Evolutionary conservation across 148 eudicot genomes (phyloP), one percentile per base, ranked within the genome.

Genomic region (Chenopodium formosanum): DNA sequence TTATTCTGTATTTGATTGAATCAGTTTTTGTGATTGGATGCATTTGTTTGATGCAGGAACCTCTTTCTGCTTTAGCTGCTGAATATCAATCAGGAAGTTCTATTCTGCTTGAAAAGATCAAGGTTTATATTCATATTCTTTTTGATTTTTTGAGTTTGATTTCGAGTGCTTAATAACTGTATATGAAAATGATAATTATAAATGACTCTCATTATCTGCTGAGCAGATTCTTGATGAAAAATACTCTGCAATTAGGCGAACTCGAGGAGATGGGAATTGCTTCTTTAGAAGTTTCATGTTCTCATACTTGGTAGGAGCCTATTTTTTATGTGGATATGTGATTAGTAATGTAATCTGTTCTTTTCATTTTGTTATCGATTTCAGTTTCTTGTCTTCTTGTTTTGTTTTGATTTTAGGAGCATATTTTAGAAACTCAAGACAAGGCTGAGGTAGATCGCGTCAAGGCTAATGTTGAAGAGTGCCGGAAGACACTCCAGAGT

Each of bases 231-330:
- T 95, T 73, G 82, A 73, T 16, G 88, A 91, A 78, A 86, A 91
- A 74, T 95, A 89, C 87, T 85, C 91, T 80, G 92, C 91, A 56
- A 91, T 96, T 65, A 88, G 99, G 84, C 91, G 99, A 76, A 89
- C 97, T 10, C 83, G 94, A n/a, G 98, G 99, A 74, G 99, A 96
- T 88, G 99, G 99, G 68, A 95, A 96, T 75, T 96, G 98, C 86
- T 96, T 96, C 84, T 96, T 96, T 69, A 93, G 99, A 79, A 87
- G 97, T 83, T 96, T 96, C 86, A 96, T 96, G 99, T 89, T 96
- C 85, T 92, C 98, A 22, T 96, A 91, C 87, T 89, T 96, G 87
- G 99, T 96, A 86, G 73, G 89, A 79, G 48, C 52, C 64, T 13
- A 31, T 65, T 48, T 37, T 37, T 67, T 78, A 23, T 31, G 1